These are phyloP conservation scores for Oxytropis ochrocephala DNA, from an alignment of 306 rosid species.

Conservation along the genomic window DNA sequence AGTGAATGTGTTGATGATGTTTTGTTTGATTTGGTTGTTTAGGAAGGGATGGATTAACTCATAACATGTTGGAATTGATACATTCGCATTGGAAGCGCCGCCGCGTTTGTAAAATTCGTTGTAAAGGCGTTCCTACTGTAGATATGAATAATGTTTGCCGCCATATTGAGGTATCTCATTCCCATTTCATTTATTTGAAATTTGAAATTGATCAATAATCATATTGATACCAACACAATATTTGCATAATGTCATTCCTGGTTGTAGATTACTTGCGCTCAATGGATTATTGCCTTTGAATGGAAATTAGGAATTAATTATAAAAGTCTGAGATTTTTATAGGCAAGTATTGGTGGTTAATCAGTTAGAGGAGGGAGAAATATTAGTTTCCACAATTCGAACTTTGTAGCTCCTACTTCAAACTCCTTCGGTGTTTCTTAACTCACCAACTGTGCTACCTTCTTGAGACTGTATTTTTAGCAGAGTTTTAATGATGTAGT, in stretches of 20 bases:
- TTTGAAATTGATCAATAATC: background rate
- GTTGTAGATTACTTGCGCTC: background rate
- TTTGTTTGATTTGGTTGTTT: slow-evolving; percentile 26
- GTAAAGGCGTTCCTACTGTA: slow-evolving; percentile 95
- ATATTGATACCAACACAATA: background rate
- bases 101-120: slow-evolving; percentile 74
- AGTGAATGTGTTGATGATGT: slow-evolving; percentile 4
- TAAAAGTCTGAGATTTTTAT: no score
- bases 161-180: slow-evolving; percentile 63
- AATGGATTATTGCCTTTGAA: background rate
- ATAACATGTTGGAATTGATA: slow-evolving; percentile 92
- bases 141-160: slow-evolving; percentile 84
- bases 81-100: slow-evolving; percentile 89
- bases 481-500: background rate
- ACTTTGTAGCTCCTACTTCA: no score
- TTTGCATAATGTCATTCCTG: background rate
- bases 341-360: no score
- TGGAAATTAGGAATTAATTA: background rate
- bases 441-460: no score
- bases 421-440: no score
- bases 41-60: slow-evolving; percentile 97
- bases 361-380: no score
- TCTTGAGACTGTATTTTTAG: background rate
- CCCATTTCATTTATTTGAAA: background rate
- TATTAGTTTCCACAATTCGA: no score